Base-by-base conservation (phyloP, 1,284 basidiomycete species). In the Mycosarcoma mackinlayi region DNA sequence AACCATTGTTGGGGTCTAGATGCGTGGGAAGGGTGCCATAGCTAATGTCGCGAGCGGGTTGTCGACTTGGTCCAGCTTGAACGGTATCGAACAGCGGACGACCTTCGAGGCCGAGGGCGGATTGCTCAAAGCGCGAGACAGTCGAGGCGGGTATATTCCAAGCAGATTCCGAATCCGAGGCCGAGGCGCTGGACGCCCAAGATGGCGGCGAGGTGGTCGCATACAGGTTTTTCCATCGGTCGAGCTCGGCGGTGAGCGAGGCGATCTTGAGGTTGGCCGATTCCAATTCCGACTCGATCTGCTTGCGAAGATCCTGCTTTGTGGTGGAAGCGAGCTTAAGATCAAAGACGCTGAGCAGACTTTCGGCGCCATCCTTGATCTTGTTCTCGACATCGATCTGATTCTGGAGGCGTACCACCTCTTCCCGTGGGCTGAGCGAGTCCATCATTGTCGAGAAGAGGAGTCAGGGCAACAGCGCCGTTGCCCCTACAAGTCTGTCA, bases 361-460 rank as follows among this genome's bases (percentile, higher is more conserved):
- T 91, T 84, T 92, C 91, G 1, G 92, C 92, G 16, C 92, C 92
- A 82, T 92, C 91, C 79, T 88, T 91, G 75, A 93, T 92, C 58
- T 89, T 87, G 63, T 87, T 88, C 83, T 92, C 89, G 60, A 89
- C 85, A 65, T 88, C 87, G 35, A 92, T 86, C 80, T 88, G 87
- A 61, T 86, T 86, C 42, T 87, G 87, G 31, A 93, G 85, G n/a
- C 86, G 84, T 41, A 88, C 87, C 45, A 92, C 83, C 90, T 93
- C 53, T 31, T 67, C 33, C 10, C 40, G 21, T 6, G 59, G 42
- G 38, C 42, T 57, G 46, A 60, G 50, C 18, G 54, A 21, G 2
- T 51, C 40, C 68, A 66, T 66, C 3, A 31, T 33, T 25, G n/a
- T 14, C 8, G 21, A 23, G 10, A 27, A 11, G 21, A 19, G 16